Evolutionary conservation across 73 alveolate genomes (phyloP), one percentile per base, ranked within the genome.

Genomic region (Paramecium sonneborni): DNA sequence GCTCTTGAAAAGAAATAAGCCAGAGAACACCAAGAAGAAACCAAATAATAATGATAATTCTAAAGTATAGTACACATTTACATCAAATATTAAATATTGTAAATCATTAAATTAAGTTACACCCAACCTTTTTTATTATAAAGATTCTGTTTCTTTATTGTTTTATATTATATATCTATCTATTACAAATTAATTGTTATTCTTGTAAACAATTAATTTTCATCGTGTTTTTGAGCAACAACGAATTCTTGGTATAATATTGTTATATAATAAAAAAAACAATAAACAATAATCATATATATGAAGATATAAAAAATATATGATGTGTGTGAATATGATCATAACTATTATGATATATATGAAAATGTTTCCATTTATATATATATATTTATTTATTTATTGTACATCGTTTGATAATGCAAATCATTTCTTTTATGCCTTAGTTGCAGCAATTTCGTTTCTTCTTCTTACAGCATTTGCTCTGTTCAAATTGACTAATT

Each of bases 1-100:
- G 87, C 87, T 28, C 69, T 88, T 41, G 94, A 88, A 88, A 82
- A 88, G 87, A 88, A 82, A 88, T 34, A 88, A 38, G 62, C 55
- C 21, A 79, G 28, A 44, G 90, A 79, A 46, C 41, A 79, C 11
- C 26, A 79, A 44, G 90, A 39, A 21, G 69, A 79, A 24, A n/a
- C 23, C 6, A 39, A 79, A 39, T 1, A 79, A 79, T 79, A 46
- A 12, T 62, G 84, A 62, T 62, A 10, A 62, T 62, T 62, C 44
- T 62, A 62, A 30, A 62, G 84, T 62, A 62, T 62, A 62, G 84
- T 62, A 62, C 84, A 62, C 26, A 62, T 62, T 62, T 62, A 62
- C 84, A 62, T 62, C 20, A 62, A 62, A 62, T 62, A 62, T 62
- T 30, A 62, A 62, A 52, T 52, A 52, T n/a, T 52, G 15, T 2